A percentile compares a stretch with the other conserved stretches of the same genome.
These are phyloP conservation scores for Fusarium penzigii DNA, from an alignment of 2,329 filamentous ascomycete species.

Conservation along the genomic window DNA sequence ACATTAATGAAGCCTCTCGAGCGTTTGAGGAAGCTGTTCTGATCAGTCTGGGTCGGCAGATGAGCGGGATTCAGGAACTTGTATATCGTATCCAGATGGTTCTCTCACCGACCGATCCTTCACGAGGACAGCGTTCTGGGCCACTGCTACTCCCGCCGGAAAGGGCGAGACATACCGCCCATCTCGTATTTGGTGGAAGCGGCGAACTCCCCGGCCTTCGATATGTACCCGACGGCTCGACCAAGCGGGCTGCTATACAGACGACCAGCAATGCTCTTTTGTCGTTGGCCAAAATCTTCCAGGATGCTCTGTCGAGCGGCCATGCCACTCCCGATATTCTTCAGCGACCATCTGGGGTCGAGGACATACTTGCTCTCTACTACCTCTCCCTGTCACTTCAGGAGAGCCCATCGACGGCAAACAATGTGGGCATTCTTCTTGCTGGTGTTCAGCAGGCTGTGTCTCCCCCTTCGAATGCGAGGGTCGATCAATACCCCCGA, in stretches of 20 bases:
- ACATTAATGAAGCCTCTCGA: slow-evolving; percentile 76
- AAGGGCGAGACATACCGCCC: slow-evolving; percentile 78
- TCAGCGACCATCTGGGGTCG: slow-evolving; percentile 72
- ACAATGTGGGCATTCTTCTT: slow-evolving; percentile 97
- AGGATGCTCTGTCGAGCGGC: slow-evolving; percentile 87
- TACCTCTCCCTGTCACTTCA: slow-evolving; percentile 93
- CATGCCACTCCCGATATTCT: slow-evolving; percentile 55
- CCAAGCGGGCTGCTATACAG: slow-evolving; percentile 78
- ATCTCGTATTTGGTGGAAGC: slow-evolving; percentile 74
- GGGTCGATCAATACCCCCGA: slow-evolving; percentile 19
- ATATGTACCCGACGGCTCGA: slow-evolving; percentile 63
- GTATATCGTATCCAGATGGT: slow-evolving; percentile 77
- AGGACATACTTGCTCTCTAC: slow-evolving; percentile 91
- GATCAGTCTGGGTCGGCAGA: slow-evolving; percentile 75
- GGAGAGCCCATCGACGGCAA: slow-evolving; percentile 94
- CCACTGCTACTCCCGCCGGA: slow-evolving; percentile 83
- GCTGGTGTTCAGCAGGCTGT: slow-evolving; percentile 79
- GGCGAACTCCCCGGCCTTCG: slow-evolving; percentile 81
- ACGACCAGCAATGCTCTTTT: slow-evolving; percentile 95
- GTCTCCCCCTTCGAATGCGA: slow-evolving; percentile 31
- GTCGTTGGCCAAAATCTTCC: slow-evolving; percentile 95
- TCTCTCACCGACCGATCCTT: slow-evolving; percentile 47
- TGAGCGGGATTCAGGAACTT: slow-evolving; percentile 72
- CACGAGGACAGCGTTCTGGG: slow-evolving; percentile 11
- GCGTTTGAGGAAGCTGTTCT: slow-evolving; percentile 95